phyloP scores from a whole-genome alignment of 2,329 filamentous ascomycete genomes.

The Pseudogymnoascus sp. region DNA sequence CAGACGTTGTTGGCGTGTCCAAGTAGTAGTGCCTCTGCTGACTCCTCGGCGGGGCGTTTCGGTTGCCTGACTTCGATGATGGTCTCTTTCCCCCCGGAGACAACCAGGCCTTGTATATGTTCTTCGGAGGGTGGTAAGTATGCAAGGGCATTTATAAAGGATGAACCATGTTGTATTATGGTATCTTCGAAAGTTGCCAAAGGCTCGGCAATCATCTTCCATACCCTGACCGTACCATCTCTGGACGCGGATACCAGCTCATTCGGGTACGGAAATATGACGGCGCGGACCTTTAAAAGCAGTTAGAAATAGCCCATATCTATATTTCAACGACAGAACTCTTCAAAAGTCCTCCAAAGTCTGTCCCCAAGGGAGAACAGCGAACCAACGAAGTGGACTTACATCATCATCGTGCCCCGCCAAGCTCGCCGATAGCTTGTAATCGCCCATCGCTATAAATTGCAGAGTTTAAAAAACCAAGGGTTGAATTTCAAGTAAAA shows the following conservation, averaged over 20 bases:
- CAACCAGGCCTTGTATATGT: conserved; percentile 67
- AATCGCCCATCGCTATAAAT: conserved; percentile 59
- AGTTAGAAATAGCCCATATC: conserved; percentile 12
- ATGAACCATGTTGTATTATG: conserved; percentile 72
- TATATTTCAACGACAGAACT: neutral
- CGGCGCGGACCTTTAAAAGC: conserved; percentile 67
- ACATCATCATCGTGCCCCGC: conserved; percentile 92
- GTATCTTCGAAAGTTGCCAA: conserved; percentile 69
- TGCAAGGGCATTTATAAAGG: conserved; percentile 81
- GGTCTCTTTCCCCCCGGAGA: conserved; percentile 85
- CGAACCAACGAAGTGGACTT: conserved; percentile 32
- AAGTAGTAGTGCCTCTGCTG: conserved; percentile 78
- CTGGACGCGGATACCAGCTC: conserved; percentile 78
- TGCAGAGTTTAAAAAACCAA: neutral
- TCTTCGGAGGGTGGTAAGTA: conserved; percentile 64
- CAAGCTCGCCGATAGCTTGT: conserved; percentile 88
- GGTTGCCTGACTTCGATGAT: conserved; percentile 86
- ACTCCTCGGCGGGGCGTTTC: conserved; percentile 57
- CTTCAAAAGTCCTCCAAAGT: neutral
- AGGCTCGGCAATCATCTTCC: conserved; percentile 61
- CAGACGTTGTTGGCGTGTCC: conserved; percentile 88
- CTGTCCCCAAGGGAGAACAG: neutral
- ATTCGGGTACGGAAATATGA: conserved; percentile 68
- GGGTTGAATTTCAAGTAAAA: neutral
- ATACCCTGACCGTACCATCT: conserved; percentile 83